Percentiles rank a stretch among this genome's conserved stretches.
Conservation (phyloP, 2,329 filamentous ascomycete genomes). For the Hypoxylon sp. region DNA sequence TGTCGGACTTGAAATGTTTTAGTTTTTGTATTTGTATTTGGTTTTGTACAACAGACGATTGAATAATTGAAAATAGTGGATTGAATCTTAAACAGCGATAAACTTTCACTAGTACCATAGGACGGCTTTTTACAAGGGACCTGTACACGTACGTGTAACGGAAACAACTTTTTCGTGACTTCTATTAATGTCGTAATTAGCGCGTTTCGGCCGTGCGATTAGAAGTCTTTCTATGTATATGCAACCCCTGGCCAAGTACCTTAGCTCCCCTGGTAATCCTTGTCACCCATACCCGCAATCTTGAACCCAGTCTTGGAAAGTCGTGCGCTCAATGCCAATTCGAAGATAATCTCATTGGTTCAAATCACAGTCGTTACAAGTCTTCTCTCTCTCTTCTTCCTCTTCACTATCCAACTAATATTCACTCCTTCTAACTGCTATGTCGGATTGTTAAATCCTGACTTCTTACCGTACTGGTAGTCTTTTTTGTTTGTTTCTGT, state of each 20-base stretch:
- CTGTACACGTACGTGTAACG: background rate
- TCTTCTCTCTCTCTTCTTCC: slow-evolving; percentile 9
- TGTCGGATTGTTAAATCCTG: slow-evolving; percentile 35
- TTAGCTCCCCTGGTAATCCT: slow-evolving; percentile 10
- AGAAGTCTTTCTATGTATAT: slow-evolving; percentile 23
- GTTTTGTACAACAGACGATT: background rate
- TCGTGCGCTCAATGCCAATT: slow-evolving; percentile 3
- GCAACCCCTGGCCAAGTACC: slow-evolving; percentile 23
- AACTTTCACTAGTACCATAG: slow-evolving; percentile 4
- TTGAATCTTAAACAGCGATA: slow-evolving; percentile 1
- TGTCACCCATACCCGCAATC: background rate
- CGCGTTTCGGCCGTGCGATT: slow-evolving; percentile 27
- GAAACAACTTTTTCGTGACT: slow-evolving; percentile 16
- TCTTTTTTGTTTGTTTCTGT: slow-evolving; percentile 23
- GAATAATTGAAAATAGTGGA: slow-evolving; percentile 6
- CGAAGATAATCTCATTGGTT: slow-evolving; percentile 28
- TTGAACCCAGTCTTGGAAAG: background rate
- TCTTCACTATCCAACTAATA: slow-evolving; percentile 32
- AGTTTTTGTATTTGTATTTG: background rate
- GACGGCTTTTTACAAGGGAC: background rate
- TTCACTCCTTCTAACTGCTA: slow-evolving; percentile 37
- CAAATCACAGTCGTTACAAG: slow-evolving; percentile 19
- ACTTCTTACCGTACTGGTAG: slow-evolving; percentile 18
- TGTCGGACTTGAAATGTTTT: background rate
- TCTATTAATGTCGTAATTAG: slow-evolving; percentile 13